phyloP scores from a whole-genome alignment of 108 stramenopile species.

The Schizochytrium sp. region DNA sequence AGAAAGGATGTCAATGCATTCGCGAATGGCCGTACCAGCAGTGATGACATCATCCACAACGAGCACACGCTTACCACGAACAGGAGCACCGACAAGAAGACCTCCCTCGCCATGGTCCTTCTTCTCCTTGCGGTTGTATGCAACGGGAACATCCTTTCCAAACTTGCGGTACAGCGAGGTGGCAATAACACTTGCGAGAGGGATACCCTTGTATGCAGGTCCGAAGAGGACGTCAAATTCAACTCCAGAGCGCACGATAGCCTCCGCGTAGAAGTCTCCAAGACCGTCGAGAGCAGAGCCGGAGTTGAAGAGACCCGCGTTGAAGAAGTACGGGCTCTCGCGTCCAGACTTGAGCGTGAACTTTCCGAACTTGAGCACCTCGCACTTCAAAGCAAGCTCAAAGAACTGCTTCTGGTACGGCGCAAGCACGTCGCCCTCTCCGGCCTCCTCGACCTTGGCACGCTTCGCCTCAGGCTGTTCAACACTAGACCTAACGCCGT shows the following conservation, averaged over 20 bases:
- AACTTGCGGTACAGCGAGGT: slow-evolving; percentile 85
- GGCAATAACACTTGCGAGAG: slow-evolving; percentile 92
- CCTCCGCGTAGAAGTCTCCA: slow-evolving; percentile 88
- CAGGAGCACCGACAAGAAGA: slow-evolving; percentile 87
- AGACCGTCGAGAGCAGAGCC: slow-evolving; percentile 86
- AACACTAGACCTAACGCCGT: slow-evolving; percentile 61
- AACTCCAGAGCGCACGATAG: slow-evolving; percentile 86
- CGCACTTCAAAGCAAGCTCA: slow-evolving; percentile 86
- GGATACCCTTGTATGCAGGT: slow-evolving; percentile 99
- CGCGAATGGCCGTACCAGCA: slow-evolving; percentile 96
- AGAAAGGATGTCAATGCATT: slow-evolving; percentile 85
- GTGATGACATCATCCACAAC: slow-evolving; percentile 99
- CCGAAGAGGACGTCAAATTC: slow-evolving; percentile 96
- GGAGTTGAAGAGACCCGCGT: slow-evolving; percentile 91
- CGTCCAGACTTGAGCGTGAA: slow-evolving; percentile 98
- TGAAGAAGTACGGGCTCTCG: slow-evolving; percentile 98
- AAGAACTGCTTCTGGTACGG: slow-evolving; percentile 89
- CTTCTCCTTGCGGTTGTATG: slow-evolving; percentile 98
- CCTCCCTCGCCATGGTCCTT: slow-evolving; percentile 99
- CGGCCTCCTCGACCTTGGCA: neutral
- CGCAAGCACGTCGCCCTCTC: neutral
- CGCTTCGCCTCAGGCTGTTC: neutral
- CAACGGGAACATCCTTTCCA: slow-evolving; percentile 87
- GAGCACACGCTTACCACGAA: slow-evolving; percentile 89
- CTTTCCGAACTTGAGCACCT: slow-evolving; percentile 92